Evolutionary conservation across 495 filamentous ascomycete species (phyloP).

Genomic region (Penicillium desertorum): DNA sequence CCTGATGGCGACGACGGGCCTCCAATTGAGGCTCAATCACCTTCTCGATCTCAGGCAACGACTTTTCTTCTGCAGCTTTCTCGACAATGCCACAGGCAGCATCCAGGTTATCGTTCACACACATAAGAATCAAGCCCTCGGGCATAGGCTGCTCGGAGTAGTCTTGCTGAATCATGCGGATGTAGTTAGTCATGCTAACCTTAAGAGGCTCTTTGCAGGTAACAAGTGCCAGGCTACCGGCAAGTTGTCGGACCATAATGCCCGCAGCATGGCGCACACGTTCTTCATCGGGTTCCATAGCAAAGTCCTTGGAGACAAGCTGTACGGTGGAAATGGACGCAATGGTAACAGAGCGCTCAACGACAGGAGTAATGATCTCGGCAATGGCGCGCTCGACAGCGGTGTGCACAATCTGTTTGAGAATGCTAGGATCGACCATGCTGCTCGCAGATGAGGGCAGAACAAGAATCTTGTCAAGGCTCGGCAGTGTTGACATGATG

Average conservation of each 20-base stretch:
- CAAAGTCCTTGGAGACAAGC: conserved; percentile 93
- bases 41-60: conserved; percentile 89
- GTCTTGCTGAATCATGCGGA: conserved; percentile 73
- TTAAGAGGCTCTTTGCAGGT: conserved; percentile 96
- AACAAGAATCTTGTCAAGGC: conserved; percentile 68
- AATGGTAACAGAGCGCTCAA: conserved; percentile 95
- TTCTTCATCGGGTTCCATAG: conserved; percentile 86
- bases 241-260: conserved; percentile 87
- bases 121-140: conserved; percentile 90
- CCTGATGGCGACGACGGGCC: conserved; percentile 67
- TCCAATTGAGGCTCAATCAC: conserved; percentile 77
- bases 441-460: conserved; percentile 75
- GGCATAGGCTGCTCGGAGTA: conserved; percentile 72
- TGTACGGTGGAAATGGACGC: conserved; percentile 93
- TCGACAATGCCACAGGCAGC: conserved; percentile 89
- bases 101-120: conserved; percentile 96
- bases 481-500: conserved; percentile 73
- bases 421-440: conserved; percentile 63
- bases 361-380: conserved; percentile 95
- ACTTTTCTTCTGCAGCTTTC: conserved; percentile 88
- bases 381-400: conserved; percentile 84
- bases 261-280: conserved; percentile 79
- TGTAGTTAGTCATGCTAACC: conserved; percentile 94
- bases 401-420: conserved; percentile 78
- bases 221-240: conserved; percentile 90